Conservation (phyloP, 495 filamentous ascomycete species). For the Tuber calosporum region DNA sequence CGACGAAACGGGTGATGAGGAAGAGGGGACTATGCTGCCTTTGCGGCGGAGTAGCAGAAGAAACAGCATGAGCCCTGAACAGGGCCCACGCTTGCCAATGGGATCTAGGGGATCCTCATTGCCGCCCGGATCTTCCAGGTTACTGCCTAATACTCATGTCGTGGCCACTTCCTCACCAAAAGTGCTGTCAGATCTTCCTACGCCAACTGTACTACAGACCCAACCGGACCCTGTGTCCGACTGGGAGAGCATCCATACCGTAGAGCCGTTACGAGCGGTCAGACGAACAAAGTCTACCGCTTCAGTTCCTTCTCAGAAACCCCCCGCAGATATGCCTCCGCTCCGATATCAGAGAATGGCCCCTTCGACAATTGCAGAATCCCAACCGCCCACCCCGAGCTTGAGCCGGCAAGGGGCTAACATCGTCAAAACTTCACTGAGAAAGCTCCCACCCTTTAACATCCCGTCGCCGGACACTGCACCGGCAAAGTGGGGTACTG, state of each 20-base stretch:
- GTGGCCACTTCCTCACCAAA: not conserved
- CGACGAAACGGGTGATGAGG: slow-evolving; percentile 29
- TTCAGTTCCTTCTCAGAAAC: not conserved
- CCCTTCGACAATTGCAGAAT: slow-evolving; percentile 12
- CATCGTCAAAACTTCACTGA: slow-evolving; percentile 24
- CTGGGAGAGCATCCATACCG: not conserved
- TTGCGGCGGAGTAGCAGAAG: not conserved
- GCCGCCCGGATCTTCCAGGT: not conserved
- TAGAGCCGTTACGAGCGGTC: not conserved
- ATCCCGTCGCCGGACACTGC: slow-evolving; percentile 16
- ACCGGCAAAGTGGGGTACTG: not conserved
- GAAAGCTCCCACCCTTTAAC: slow-evolving; percentile 33
- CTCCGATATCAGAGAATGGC: not conserved
- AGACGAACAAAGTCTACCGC: not conserved
- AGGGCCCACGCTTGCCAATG: not conserved
- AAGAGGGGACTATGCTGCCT: not conserved
- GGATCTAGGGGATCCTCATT: not conserved
- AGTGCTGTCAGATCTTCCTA: not conserved
- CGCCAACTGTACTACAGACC: not conserved
- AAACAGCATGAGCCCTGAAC: not conserved
- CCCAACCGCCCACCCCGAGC: not conserved
- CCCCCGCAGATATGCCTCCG: not conserved
- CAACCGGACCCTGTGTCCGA: not conserved
- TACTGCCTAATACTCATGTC: not conserved
- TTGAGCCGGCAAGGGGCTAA: not conserved